Percentiles rank a stretch among this genome's conserved stretches.
Conservation (phyloP, 257 asterid genomes). For the Datura wrightii region DNA sequence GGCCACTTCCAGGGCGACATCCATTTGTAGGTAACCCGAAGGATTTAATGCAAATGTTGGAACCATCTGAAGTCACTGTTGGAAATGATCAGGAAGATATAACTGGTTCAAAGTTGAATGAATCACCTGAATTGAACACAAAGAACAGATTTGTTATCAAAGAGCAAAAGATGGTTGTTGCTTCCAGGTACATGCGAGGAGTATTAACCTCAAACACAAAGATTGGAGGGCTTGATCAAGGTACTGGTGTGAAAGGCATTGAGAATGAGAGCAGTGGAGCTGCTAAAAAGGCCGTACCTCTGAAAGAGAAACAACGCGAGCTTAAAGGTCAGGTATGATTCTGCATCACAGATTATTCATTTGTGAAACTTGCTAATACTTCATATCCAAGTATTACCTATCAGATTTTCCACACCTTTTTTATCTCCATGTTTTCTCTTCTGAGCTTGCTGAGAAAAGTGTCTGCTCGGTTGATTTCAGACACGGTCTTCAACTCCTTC, state of each 20-base stretch:
- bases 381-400: slow-evolving; percentile 11
- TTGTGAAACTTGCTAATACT: not conserved
- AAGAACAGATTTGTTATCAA: slow-evolving; percentile 71
- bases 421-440: not conserved
- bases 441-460: not conserved
- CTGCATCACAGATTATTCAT: not conserved
- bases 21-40: slow-evolving; percentile 80
- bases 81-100: slow-evolving; percentile 39
- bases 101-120: slow-evolving; percentile 26
- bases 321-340: slow-evolving; percentile 66
- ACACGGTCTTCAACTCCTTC: slow-evolving; percentile 56
- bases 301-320: slow-evolving; percentile 57
- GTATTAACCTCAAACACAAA: slow-evolving; percentile 53
- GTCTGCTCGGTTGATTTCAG: slow-evolving; percentile 42
- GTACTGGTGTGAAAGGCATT: slow-evolving; percentile 33
- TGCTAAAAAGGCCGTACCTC: slow-evolving; percentile 43
- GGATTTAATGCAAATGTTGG: slow-evolving; percentile 80
- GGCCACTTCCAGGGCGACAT: slow-evolving; percentile 83
- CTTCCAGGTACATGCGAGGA: slow-evolving; percentile 85
- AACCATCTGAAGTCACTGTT: slow-evolving; percentile 51
- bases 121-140: slow-evolving; percentile 35
- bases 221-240: slow-evolving; percentile 47
- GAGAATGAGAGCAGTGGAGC: slow-evolving; percentile 46
- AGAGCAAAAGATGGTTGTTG: slow-evolving; percentile 74
- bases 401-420: not conserved